A percentile compares a stretch with the other conserved stretches of the same genome.
Evolutionary conservation across 495 filamentous ascomycete genomes (phyloP).

Genomic region (Podospora sp.): DNA sequence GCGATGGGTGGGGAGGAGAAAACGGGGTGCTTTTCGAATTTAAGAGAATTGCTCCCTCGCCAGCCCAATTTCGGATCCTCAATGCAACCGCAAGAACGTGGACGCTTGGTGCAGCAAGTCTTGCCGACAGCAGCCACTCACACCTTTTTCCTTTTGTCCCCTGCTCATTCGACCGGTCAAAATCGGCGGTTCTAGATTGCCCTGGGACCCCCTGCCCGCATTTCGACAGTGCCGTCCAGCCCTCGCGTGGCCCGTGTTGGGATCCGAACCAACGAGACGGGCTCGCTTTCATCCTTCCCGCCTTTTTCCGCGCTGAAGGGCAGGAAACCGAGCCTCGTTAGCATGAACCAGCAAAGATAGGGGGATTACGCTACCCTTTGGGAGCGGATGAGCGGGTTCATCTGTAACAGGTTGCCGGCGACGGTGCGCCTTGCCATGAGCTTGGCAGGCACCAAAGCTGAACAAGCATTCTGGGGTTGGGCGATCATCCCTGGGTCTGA

Average conservation of each 20-base stretch:
- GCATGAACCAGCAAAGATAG: neutral
- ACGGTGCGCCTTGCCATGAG: neutral
- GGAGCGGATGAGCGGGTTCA: neutral
- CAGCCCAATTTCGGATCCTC: neutral
- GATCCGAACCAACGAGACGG: neutral
- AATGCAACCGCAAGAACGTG: neutral
- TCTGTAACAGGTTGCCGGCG: neutral
- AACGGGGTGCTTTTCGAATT: neutral
- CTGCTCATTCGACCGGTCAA: neutral
- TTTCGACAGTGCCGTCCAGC: neutral
- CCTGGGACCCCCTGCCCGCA: neutral
- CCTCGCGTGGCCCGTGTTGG: neutral
- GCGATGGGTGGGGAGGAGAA: neutral
- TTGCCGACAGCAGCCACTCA: neutral
- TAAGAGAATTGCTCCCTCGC: neutral
- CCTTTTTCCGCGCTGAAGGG: neutral
- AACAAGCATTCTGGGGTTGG: neutral
- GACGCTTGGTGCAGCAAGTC: neutral
- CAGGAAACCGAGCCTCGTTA: neutral
- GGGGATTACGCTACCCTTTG: neutral
- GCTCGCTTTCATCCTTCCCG: neutral
- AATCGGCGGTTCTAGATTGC: slow-evolving; percentile 1
- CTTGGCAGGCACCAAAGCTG: neutral
- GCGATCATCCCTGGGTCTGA: neutral
- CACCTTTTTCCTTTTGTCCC: neutral